phyloP scores from a whole-genome alignment of 1,284 basidiomycete species.

The Paramarasmius palmivorus region DNA sequence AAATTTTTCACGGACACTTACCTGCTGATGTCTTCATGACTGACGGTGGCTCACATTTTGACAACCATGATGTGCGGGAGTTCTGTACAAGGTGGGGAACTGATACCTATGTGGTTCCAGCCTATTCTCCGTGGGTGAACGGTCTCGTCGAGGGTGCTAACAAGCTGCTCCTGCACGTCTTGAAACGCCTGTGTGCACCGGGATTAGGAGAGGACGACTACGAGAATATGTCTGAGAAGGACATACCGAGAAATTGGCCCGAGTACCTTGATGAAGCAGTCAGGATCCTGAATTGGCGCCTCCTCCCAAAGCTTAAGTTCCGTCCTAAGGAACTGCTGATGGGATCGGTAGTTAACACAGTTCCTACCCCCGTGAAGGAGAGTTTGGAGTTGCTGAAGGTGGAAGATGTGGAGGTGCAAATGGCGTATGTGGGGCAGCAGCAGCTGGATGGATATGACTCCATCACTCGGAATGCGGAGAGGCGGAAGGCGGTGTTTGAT shows the following conservation, averaged over 20 bases:
- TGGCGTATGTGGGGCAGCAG: neutral
- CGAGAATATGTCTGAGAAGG: too few species aligned
- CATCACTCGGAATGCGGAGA: too few species aligned
- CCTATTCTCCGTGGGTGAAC: constrained; percentile 42
- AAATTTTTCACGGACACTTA: constrained; percentile 25
- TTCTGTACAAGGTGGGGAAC: constrained; percentile 26
- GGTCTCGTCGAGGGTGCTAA: constrained; percentile 36
- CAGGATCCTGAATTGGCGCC: constrained; percentile 21
- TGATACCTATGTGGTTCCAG: constrained; percentile 23
- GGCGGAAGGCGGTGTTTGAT: constrained; percentile 20
- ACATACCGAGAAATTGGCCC: constrained; percentile 8
- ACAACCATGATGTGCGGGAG: constrained; percentile 28
- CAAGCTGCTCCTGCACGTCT: constrained; percentile 24
- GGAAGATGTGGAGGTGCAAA: constrained; percentile 16
- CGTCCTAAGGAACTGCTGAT: constrained; percentile 5
- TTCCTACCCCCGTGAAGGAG: constrained; percentile 3
- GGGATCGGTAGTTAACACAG: constrained; percentile 27
- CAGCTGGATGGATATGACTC: too few species aligned
- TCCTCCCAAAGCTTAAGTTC: neutral
- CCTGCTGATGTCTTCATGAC: constrained; percentile 35
- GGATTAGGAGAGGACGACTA: constrained; percentile 19
- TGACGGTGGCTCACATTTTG: constrained; percentile 38
- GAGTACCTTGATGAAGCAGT: constrained; percentile 29
- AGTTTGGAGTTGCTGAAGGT: neutral
- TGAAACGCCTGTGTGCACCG: constrained; percentile 31